Conservation (phyloP, 2,329 filamentous ascomycete species). For the Claviceps sp. region DNA sequence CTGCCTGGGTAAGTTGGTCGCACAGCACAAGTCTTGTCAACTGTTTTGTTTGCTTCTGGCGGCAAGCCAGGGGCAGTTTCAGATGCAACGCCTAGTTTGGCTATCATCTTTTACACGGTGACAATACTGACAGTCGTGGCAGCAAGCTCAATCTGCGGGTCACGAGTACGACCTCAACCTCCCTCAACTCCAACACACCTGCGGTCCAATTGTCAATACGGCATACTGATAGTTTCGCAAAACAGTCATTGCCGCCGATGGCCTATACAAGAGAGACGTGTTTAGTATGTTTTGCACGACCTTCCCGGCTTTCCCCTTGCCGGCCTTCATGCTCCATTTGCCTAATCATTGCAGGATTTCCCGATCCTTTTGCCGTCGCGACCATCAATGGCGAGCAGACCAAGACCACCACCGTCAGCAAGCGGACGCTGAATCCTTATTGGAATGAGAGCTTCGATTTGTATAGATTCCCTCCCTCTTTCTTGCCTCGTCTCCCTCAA, state of each 20-base stretch:
- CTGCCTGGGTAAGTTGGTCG: conserved; percentile 20
- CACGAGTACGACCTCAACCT: conserved; percentile 54
- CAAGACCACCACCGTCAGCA: conserved; percentile 92
- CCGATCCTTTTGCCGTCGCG: conserved; percentile 93
- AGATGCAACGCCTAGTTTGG: background rate
- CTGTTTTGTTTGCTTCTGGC: conserved; percentile 2
- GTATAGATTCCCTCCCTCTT: conserved; percentile 39
- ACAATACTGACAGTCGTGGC: conserved; percentile 17
- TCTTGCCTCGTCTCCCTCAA: background rate
- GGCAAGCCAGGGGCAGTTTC: background rate
- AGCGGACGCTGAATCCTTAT: conserved; percentile 96
- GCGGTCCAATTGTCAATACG: conserved; percentile 1
- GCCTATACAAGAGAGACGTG: conserved; percentile 97
- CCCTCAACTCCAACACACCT: conserved; percentile 8
- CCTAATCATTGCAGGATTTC: conserved; percentile 56
- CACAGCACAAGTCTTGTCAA: conserved; percentile 1
- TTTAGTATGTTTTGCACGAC: conserved; percentile 59
- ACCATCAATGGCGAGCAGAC: conserved; percentile 97
- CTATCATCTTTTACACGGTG: background rate
- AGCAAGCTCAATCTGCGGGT: conserved; percentile 82
- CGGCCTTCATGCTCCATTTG: background rate
- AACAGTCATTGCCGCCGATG: conserved; percentile 93
- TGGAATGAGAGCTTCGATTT: conserved; percentile 99
- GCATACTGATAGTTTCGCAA: conserved; percentile 21
- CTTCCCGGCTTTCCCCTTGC: background rate